A percentile compares a stretch with the other conserved stretches of the same genome.
Evolutionary conservation across 2,329 filamentous ascomycete species (phyloP).

Genomic region (Beauveria pseudobassiana): DNA sequence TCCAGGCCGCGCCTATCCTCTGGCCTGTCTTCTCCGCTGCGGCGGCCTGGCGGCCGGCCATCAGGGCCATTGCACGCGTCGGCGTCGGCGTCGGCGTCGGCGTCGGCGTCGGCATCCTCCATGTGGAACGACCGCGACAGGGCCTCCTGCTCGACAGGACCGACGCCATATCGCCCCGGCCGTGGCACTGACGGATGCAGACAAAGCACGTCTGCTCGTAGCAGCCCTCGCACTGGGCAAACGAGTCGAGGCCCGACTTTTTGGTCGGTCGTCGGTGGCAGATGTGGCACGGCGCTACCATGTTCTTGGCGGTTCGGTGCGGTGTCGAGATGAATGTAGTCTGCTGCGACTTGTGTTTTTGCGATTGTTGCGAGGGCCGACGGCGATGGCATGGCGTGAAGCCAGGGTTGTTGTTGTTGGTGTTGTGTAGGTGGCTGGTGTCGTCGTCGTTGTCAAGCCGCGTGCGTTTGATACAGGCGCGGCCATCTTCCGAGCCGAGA

Average conservation of each 20-base stretch:
- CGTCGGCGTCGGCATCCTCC: constrained; percentile 31
- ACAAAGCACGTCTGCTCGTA: constrained; percentile 57
- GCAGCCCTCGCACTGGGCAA: constrained; percentile 57
- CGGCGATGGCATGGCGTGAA: not conserved
- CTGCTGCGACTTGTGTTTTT: not conserved
- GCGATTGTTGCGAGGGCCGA: not conserved
- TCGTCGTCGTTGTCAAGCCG: not conserved
- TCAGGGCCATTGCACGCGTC: constrained; percentile 6
- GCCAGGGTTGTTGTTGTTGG: not conserved
- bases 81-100: constrained; percentile 1
- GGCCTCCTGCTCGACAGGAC: constrained; percentile 26
- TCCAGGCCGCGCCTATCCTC: constrained; percentile 16
- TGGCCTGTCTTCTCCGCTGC: constrained; percentile 8
- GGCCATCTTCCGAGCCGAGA: constrained; percentile 6
- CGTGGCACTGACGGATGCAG: constrained; percentile 58
- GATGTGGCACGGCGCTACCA: constrained; percentile 55
- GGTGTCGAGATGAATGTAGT: not conserved
- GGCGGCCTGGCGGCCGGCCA: not conserved
- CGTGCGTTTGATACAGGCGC: constrained; percentile 1
- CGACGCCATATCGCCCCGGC: constrained; percentile 28
- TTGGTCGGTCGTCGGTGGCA: constrained; percentile 59
- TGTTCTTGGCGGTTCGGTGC: not conserved
- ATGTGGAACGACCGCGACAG: constrained; percentile 41
- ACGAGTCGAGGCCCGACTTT: constrained; percentile 58
- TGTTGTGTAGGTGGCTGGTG: not conserved